Base-by-base conservation (phyloP, 371 early-diverging fungal genomes). In the Mucor racemosus region DNA sequence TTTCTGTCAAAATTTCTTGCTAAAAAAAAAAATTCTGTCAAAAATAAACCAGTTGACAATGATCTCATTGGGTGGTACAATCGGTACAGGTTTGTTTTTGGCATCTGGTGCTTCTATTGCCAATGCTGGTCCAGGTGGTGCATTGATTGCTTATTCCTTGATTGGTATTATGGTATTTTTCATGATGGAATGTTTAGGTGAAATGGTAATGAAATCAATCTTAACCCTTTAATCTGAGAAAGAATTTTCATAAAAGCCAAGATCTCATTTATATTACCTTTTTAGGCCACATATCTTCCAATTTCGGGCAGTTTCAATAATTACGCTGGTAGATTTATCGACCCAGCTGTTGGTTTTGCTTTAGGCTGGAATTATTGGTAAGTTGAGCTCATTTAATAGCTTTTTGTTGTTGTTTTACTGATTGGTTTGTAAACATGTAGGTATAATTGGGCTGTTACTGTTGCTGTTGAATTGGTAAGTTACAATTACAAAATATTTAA, bases 71-170 rank as follows among this genome's bases (percentile, higher is more conserved):
- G 92, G 91, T 19, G 92, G 92, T 44, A 90, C 91, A 0, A 89
- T 92, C 44, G 89, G 91, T 41, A 96, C 95, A 7, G 96, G 96
- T 55, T 79, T 96, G 26, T 96, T 95, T 74, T 76, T 96, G 54
- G 93, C 91, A 17, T 91, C 92, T 26, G 95, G 94, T 48, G 76
- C 84, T 15, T 86, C 91, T 7, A 82, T 96, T 48, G 85, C 88
- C 8, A 66, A 69, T 4, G 96, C 91, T 3, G 96, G 96, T 8
- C 94, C 95, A 14, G 91, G 85, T 14, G 94, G 92, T 59, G 87
- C 92, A 2, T 81, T 94, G 70, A 66, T 92, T n/a, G 91, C 94
- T 13, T 96, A 91, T 68, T 57, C 72, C 26, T 62, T 90, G 15
- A 88, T 92, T 33, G 93, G 93, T 46, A 69, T 88, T 9, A 89